Evolutionary conservation across 2,329 filamentous ascomycete species (phyloP).

Genomic region (Coleophoma cylindrospora): DNA sequence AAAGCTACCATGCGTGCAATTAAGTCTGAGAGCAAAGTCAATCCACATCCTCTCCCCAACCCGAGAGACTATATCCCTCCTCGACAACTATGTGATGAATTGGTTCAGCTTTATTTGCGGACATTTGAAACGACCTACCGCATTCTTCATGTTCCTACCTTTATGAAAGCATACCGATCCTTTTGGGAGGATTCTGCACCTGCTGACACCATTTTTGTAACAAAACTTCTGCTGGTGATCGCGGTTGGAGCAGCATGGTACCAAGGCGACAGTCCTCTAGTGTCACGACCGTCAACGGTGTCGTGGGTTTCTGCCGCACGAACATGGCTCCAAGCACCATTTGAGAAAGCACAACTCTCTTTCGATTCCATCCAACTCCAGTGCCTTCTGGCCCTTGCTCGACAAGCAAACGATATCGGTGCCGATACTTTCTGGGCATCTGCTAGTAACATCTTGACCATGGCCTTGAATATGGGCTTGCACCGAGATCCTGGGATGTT

Average conservation of each 20-base stretch:
- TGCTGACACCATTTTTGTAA: constrained; percentile 7
- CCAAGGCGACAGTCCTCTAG: constrained; percentile 8
- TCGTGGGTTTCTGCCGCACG: constrained; percentile 19
- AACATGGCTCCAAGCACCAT: constrained; percentile 18
- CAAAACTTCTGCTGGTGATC: constrained; percentile 20
- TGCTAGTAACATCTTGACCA: constrained; percentile 41
- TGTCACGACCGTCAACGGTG: constrained; percentile 7
- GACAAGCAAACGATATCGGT: constrained; percentile 39
- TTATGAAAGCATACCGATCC: constrained; percentile 34
- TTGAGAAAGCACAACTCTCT: constrained; percentile 42
- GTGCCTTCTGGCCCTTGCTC: constrained; percentile 45
- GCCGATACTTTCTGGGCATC: constrained; percentile 46
- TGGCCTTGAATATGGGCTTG: constrained; percentile 50
- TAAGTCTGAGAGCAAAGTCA: constrained; percentile 11
- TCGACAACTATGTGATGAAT: constrained; percentile 26
- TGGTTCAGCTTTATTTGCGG: constrained; percentile 35
- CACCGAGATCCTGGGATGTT: constrained; percentile 49
- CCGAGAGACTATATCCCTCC: constrained; percentile 13
- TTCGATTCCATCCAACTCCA: constrained; percentile 43
- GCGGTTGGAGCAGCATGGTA: constrained; percentile 16
- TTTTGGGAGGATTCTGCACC: constrained; percentile 31
- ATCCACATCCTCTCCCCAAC: constrained; percentile 7
- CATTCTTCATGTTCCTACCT: constrained; percentile 40
- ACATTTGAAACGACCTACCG: constrained; percentile 37
- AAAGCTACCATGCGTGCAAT: constrained; percentile 13